These are phyloP conservation scores for Scenedesmus sp. DNA, from an alignment of 163 green algal genomes.

Conservation along the genomic window DNA sequence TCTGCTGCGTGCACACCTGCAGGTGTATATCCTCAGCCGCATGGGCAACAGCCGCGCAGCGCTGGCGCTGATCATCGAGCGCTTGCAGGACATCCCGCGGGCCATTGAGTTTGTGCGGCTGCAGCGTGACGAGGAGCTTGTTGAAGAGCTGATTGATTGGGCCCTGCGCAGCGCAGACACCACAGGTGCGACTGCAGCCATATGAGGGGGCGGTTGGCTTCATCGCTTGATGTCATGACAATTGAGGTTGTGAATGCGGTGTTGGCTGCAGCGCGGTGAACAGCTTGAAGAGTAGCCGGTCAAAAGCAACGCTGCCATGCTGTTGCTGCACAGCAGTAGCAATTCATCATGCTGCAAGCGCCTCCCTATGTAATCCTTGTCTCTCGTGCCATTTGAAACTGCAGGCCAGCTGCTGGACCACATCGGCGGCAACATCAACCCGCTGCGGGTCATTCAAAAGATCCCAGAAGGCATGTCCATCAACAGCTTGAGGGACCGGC, in stretches of 20 bases:
- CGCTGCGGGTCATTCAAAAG: conserved; percentile 84
- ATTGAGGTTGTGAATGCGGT: background rate
- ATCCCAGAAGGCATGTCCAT: conserved; percentile 89
- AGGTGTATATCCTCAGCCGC: conserved; percentile 91
- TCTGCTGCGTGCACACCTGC: background rate
- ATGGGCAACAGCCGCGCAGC: conserved; percentile 89
- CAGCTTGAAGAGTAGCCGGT: too few relatives aligned
- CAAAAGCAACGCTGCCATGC: too few relatives aligned
- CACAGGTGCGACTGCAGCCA: conserved; percentile 66
- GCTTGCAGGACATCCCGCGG: conserved; percentile 83
- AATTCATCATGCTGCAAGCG: background rate
- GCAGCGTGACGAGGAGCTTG: conserved; percentile 91
- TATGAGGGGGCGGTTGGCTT: background rate
- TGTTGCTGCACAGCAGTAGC: too few relatives aligned
- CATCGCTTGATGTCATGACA: background rate
- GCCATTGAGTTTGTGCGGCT: conserved; percentile 93
- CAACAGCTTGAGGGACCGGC: conserved; percentile 78
- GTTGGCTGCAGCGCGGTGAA: background rate
- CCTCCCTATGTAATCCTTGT: background rate
- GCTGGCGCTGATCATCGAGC: conserved; percentile 92
- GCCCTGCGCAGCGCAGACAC: conserved; percentile 69
- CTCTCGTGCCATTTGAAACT: background rate
- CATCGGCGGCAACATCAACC: conserved; percentile 90
- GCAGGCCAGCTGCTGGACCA: conserved; percentile 91
- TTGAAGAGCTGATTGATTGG: conserved; percentile 90